Evolutionary conservation across 495 filamentous ascomycete genomes (phyloP).

Genomic region (Xanthoparmelia taractica): DNA sequence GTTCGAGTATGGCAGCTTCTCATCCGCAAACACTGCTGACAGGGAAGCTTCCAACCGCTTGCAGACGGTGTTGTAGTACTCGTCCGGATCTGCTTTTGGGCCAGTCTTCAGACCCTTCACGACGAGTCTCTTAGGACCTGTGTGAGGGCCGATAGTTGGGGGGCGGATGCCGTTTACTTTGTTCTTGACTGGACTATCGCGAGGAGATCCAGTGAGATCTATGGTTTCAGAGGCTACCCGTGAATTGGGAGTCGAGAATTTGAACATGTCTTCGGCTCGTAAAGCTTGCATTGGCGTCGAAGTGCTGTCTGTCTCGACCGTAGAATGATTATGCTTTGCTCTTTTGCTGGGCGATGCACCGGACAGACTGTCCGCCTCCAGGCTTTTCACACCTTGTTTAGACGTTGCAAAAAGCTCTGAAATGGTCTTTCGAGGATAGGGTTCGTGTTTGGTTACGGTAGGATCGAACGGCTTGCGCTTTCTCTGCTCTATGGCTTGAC

Average conservation of each 20-base stretch:
- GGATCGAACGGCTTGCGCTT: constrained; percentile 17
- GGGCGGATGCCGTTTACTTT: constrained; percentile 32
- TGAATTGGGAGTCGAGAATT: constrained; percentile 31
- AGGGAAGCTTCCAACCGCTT: constrained; percentile 65
- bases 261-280: constrained; percentile 41
- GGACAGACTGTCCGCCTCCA: constrained; percentile 8
- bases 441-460: constrained; percentile 14
- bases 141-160: constrained; percentile 26
- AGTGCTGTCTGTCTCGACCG: constrained; percentile 9
- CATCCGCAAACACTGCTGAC: constrained; percentile 57
- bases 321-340: constrained; percentile 32
- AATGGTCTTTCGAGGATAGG: constrained; percentile 41
- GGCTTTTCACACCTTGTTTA: constrained; percentile 14
- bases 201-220: constrained; percentile 22
- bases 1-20: constrained; percentile 56
- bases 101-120: constrained; percentile 75
- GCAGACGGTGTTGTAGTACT: constrained; percentile 68
- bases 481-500: constrained; percentile 34
- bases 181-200: constrained; percentile 8
- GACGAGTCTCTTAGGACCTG: constrained; percentile 61
- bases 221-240: constrained; percentile 9
- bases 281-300: constrained; percentile 19
- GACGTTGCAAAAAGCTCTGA: constrained; percentile 39
- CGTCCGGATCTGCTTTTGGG: constrained; percentile 49
- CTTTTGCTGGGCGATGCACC: constrained; percentile 36